Conservation (phyloP, 2,329 filamentous ascomycete genomes). For the Aspergillus uvarum region DNA sequence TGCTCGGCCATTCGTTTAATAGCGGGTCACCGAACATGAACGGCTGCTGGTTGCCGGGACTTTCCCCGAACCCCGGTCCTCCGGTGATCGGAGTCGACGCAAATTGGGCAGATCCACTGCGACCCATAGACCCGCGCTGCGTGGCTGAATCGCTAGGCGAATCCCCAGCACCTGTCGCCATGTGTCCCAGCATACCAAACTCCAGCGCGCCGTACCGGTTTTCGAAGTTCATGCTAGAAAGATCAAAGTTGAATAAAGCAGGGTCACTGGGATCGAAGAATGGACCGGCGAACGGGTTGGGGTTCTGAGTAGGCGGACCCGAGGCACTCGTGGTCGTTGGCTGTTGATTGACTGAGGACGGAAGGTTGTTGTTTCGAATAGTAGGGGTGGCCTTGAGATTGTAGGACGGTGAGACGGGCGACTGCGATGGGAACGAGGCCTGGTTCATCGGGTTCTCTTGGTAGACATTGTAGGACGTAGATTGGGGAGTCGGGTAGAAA, state of each 20-base stretch:
- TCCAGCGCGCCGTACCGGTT: slow-evolving; percentile 95
- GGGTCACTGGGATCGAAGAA: slow-evolving; percentile 91
- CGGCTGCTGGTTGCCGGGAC: slow-evolving; percentile 43
- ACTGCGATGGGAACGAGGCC: slow-evolving; percentile 61
- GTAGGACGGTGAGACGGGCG: slow-evolving; percentile 74
- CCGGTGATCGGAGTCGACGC: slow-evolving; percentile 35
- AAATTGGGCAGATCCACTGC: slow-evolving; percentile 43
- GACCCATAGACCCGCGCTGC: slow-evolving; percentile 48
- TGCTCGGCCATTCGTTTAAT: slow-evolving; percentile 47
- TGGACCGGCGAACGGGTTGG: slow-evolving; percentile 51
- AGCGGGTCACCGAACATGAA: slow-evolving; percentile 49
- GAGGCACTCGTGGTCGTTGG: slow-evolving; percentile 49
- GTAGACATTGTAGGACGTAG: slow-evolving; percentile 47
- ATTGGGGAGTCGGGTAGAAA: slow-evolving; percentile 38
- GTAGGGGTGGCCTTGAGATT: slow-evolving; percentile 49
- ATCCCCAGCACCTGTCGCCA: slow-evolving; percentile 87
- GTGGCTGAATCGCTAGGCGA: slow-evolving; percentile 64
- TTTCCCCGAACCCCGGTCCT: slow-evolving; percentile 45
- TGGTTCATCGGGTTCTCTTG: slow-evolving; percentile 48
- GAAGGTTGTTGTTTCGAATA: slow-evolving; percentile 35
- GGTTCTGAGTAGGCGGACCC: slow-evolving; percentile 43
- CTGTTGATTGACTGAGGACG: slow-evolving; percentile 49
- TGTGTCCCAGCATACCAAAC: slow-evolving; percentile 93
- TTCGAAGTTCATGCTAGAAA: slow-evolving; percentile 90
- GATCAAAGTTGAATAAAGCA: slow-evolving; percentile 90